These are phyloP conservation scores for Parasarocladium wereldwijsianum DNA, from an alignment of 2,329 filamentous ascomycete species.

Conservation along the genomic window DNA sequence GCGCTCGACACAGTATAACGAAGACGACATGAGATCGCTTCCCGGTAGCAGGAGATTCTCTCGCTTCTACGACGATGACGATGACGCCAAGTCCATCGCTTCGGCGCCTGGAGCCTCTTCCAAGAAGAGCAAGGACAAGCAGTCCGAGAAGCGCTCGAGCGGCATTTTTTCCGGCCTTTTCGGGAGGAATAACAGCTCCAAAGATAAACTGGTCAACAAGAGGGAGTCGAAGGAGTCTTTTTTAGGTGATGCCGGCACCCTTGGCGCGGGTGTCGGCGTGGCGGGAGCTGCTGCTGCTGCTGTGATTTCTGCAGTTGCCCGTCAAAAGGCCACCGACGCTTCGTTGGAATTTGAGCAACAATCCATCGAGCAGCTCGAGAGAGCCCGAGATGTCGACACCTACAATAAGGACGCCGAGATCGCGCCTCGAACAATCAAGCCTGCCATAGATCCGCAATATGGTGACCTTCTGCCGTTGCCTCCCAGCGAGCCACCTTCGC, in stretches of 20 bases:
- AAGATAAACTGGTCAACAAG: constrained; percentile 20
- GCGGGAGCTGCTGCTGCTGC: constrained; percentile 30
- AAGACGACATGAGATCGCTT: background rate
- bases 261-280: constrained; percentile 55
- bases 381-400: constrained; percentile 10
- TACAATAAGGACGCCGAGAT: constrained; percentile 42
- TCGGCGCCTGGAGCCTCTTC: constrained; percentile 18
- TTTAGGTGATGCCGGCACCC: constrained; percentile 58
- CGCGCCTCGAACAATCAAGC: constrained; percentile 40
- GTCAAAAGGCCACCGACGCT: constrained; percentile 31
- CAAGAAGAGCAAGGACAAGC: constrained; percentile 19
- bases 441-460: constrained; percentile 51
- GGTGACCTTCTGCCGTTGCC: constrained; percentile 50
- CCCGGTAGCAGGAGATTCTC: constrained; percentile 13
- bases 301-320: constrained; percentile 22
- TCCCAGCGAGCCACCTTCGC: constrained; percentile 40
- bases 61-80: constrained; percentile 27
- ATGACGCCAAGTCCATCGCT: constrained; percentile 32
- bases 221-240: constrained; percentile 40
- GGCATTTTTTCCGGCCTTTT: constrained; percentile 34
- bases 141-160: constrained; percentile 21
- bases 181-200: constrained; percentile 23
- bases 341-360: constrained; percentile 22
- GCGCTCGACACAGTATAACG: constrained; percentile 7
- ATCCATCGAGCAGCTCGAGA: constrained; percentile 10